Percentiles rank a stretch among this genome's conserved stretches.
These are phyloP conservation scores for Tetrapisispora arboricola DNA, from an alignment of 805 yeast species.

Conservation along the genomic window DNA sequence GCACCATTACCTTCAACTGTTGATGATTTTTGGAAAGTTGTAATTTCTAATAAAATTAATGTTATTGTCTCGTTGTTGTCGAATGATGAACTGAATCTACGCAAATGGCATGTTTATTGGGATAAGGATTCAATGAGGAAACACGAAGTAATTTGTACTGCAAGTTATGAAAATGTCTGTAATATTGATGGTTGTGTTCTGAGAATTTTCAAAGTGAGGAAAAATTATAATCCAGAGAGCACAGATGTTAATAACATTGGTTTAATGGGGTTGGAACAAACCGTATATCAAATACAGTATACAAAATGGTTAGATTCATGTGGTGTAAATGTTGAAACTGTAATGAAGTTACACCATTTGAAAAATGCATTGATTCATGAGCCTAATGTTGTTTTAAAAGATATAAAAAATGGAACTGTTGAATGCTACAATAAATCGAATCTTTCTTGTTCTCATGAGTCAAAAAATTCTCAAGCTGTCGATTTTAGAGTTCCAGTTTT, in stretches of 20 bases:
- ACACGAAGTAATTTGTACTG: constrained; percentile 28
- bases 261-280: constrained; percentile 20
- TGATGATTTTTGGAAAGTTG: constrained; percentile 85
- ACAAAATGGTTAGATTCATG: constrained; percentile 81
- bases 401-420: background rate
- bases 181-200: constrained; percentile 28
- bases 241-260: constrained; percentile 7
- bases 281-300: constrained; percentile 62
- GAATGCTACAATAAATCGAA: background rate
- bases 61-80: constrained; percentile 69
- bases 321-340: constrained; percentile 35
- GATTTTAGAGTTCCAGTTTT: constrained; percentile 38
- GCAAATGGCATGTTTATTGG: constrained; percentile 85
- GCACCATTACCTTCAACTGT: constrained; percentile 76
- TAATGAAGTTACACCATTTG: constrained; percentile 24
- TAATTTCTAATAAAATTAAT: constrained; percentile 52
- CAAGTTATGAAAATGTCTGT: constrained; percentile 22
- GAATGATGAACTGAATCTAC: constrained; percentile 59
- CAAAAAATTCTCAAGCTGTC: constrained; percentile 2
- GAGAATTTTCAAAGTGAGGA: constrained; percentile 22
- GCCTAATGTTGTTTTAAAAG: background rate
- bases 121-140: constrained; percentile 25
- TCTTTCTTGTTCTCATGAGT: background rate
- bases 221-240: constrained; percentile 2
- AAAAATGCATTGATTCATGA: constrained; percentile 16